Base-by-base conservation (phyloP, 306 rosid genomes). In the Delonix regia region DNA sequence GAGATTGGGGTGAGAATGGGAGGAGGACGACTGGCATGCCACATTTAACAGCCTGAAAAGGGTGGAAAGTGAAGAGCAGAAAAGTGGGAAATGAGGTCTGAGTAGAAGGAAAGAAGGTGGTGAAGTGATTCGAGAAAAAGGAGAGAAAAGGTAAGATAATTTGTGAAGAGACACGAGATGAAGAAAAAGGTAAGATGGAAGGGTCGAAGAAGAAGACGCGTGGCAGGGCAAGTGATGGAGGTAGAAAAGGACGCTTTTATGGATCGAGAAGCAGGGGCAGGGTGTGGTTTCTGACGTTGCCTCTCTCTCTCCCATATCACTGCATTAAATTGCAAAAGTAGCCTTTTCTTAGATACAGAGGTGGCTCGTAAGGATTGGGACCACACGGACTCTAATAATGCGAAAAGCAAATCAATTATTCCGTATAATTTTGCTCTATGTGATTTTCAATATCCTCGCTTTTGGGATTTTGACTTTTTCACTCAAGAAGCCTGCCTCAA, bases 291-390 rank as follows among this genome's bases (percentile, higher is more conserved):
- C 51, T 38, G 73, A 42, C 22, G 22, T 73, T 57, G 34, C 4
- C 34, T 25, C 22, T 18, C 27, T 48, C 41, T 73, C 64, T 78
- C 77, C 57, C 68, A 45, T 51, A 53, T 44, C 82, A 15, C 44
- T 52, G 72, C 87, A 81, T 34, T 88, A 69, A 90, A 90, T 87
- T 25, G 48, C 81, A 85, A 91, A 94, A 89, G 96, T 90, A 84
- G 90, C 86, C 78, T 87, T 82, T 63, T 51, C 7, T 79, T 41
- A 48, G 47, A 5, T 42, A 47, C 73, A 36, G 63, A 72, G 56
- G 68, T 62, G 53, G 78, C 69, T 53, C 51, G 51, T 49, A 73
- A 55, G 87, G 81, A 7, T 39, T 8, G 78, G 88, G 87, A 78
- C 90, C 88, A 86, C 90, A 16, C 78, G 59, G 61, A 79, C 82